Base-by-base conservation (phyloP, 2,329 filamentous ascomycete species). In the Tolypocladium album region DNA sequence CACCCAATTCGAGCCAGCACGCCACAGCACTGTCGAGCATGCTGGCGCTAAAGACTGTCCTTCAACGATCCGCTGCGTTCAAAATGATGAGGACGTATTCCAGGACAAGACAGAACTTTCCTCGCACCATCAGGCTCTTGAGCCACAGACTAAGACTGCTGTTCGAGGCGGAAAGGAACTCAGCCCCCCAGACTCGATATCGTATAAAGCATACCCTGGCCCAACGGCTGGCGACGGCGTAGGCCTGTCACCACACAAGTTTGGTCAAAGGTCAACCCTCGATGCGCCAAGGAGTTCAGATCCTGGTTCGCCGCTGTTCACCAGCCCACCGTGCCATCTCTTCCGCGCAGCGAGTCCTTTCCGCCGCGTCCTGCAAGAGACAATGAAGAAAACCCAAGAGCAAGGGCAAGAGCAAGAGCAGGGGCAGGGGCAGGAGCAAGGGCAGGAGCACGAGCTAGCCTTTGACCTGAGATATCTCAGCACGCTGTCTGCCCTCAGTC, bases 321-420 rank as follows among this genome's bases (percentile, higher is more conserved):
- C 76, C 1, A 84, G 81, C 53, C 78, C 79, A 2, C 71, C 75
- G 1, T 76, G 75, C 20, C 78, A 82, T 61, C 69, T 83, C 0
- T 83, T 84, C 61, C 76, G 81, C 36, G 80, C 80, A 0, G 72
- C 76, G 34, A 86, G 82, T 59, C 82, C 82, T 0, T 87, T 81
- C 64, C 78, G 82, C 3, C 78, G 78, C 34, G 79, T 78, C 2
- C 66, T 86, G 39, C 76, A 74, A 53, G 75, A 77, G 57, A 78
- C 71, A 1, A 82, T 82, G 64, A 71, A 72, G 59, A 66, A 71
- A 9, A 71, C 72, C 20, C 66, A 74, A 9, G 67, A 69, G 20
- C 62, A 61, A 2, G 63, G 68, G 6, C 60, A 65, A 3, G 9
- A 7, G 7, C 60, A 65, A 3, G 60, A 61, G 0, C 68, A 31